Evolutionary conservation across 345 rosid genomes (phyloP).

Genomic region (Schrenkiella parvula): DNA sequence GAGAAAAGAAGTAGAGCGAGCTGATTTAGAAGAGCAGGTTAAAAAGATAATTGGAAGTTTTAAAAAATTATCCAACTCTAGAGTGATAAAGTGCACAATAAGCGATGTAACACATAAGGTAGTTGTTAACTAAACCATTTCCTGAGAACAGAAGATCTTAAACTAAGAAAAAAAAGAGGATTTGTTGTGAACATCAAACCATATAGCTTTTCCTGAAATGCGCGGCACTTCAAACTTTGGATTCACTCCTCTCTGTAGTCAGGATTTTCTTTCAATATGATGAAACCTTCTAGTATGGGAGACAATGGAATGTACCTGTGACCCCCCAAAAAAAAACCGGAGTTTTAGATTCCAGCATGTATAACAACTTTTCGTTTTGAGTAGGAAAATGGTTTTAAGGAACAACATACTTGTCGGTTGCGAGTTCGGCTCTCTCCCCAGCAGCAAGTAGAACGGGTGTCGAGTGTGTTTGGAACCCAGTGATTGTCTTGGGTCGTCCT

Average conservation of each 20-base stretch:
- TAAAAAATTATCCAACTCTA: neutral
- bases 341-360: neutral
- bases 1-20: neutral
- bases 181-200: constrained; percentile 1
- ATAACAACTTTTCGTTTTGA: neutral
- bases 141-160: neutral
- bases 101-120: neutral
- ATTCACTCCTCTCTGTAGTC: constrained; percentile 62
- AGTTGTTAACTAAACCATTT: neutral
- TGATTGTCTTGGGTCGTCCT: constrained; percentile 92
- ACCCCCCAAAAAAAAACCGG: neutral
- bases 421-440: constrained; percentile 92
- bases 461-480: constrained; percentile 95
- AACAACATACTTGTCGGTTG: constrained; percentile 76
- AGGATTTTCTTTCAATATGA: constrained; percentile 80
- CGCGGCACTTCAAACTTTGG: neutral
- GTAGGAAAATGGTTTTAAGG: neutral
- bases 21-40: neutral
- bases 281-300: constrained; percentile 88
- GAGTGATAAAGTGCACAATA: constrained; percentile 13
- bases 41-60: neutral
- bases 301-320: constrained; percentile 82
- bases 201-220: neutral
- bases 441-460: constrained; percentile 95
- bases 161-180: constrained; percentile 1